Evolutionary conservation across 1,284 basidiomycete genomes (phyloP), one percentile per base, ranked within the genome.

Genomic region (Waitea zeae): DNA sequence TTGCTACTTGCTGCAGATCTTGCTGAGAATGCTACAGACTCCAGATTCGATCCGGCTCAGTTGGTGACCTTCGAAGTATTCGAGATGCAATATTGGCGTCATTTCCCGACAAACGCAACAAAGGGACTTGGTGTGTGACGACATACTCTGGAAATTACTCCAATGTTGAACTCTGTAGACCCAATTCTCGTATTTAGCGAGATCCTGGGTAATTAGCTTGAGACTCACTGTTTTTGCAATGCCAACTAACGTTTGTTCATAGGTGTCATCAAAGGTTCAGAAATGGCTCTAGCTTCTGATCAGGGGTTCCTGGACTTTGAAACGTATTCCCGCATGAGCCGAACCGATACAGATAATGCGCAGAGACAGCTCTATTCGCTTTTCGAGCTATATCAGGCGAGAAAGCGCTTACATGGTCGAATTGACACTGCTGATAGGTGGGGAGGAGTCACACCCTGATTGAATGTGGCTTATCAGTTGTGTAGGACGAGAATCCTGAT

Each of bases 241-340:
- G n/a, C n/a, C n/a, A n/a, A n/a, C n/a, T n/a, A n/a, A n/a, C n/a
- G n/a, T n/a, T n/a, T n/a, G n/a, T n/a, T n/a, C n/a, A n/a, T n/a
- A 42, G 76, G 77, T 17, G 64, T 78, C 2, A 75, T 82, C 44
- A 68, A 70, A 44, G 78, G 79, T 1, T 73, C 71, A 0, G 72
- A 78, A 44, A 48, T 52, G 24, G 53, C 72, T 0, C 41, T 70
- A 12, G 37, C 40, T 0, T 46, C 41, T 24, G 41, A 46, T 1
- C 40, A 49, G 2, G 54, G 61, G 5, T 61, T 51, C 43, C 51
- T 81, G 2, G 58, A 63, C 33, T 46, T 50, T 17, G 44, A 51
- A 0, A 46, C 55, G 0, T 81, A 79, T 45, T 44, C 54, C 20
- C 42, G 45, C 19, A 56, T 75, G 13, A 67, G 69, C 29, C 41